phyloP scores from a whole-genome alignment of 1,139 yeast genomes.

The Suhomyces bribrorum region DNA sequence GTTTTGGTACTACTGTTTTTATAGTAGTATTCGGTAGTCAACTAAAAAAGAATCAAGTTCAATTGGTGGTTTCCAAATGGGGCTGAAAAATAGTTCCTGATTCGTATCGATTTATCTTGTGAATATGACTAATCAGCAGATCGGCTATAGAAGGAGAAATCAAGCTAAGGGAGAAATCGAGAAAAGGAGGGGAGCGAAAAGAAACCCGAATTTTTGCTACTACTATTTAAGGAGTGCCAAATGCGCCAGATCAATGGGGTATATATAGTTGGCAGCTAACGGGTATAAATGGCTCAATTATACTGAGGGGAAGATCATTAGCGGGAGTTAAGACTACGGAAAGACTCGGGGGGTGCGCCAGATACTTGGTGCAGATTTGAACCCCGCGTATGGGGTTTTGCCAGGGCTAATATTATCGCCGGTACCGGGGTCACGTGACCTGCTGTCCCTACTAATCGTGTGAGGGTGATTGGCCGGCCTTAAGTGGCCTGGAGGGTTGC shows the following conservation, averaged over 20 bases:
- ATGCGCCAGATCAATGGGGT: too few relatives aligned
- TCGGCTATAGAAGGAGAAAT: not conserved
- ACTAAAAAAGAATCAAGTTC: not conserved
- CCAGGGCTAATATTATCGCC: conserved; percentile 1
- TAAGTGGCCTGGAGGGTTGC: too few relatives aligned
- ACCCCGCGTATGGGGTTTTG: conserved; percentile 3
- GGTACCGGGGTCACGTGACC: conserved; percentile 8
- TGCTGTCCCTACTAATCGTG: too few relatives aligned
- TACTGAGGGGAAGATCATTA: conserved; percentile 1
- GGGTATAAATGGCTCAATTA: not conserved
- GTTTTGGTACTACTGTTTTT: not conserved
- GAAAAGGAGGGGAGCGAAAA: not conserved
- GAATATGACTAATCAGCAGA: not conserved
- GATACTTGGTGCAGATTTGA: not conserved
- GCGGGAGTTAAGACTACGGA: conserved; percentile 9
- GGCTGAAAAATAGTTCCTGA: not conserved
- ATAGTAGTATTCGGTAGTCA: not conserved
- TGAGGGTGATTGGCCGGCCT: not conserved
- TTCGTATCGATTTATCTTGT: not conserved
- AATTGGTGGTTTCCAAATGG: not conserved
- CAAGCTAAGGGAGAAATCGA: not conserved
- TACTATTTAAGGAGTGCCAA: too few relatives aligned
- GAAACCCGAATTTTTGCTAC: too few relatives aligned
- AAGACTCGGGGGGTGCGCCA: conserved; percentile 4
- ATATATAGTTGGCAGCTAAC: too few relatives aligned